Evolutionary conservation across 2,329 filamentous ascomycete species (phyloP).

Genomic region (Diaporthe citrichinensis): DNA sequence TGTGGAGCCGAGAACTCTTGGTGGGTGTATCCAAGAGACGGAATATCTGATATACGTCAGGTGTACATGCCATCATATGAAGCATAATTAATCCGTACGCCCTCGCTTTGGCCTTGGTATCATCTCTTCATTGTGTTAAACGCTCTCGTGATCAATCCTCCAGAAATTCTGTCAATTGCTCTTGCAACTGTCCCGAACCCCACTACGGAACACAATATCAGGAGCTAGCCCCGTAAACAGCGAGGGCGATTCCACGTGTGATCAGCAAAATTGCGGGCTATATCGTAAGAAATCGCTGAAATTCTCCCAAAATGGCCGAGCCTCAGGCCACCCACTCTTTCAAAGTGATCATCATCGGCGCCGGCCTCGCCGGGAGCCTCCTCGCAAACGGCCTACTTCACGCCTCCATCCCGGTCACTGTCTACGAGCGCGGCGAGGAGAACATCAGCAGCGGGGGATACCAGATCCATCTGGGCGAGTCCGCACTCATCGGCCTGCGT

Average conservation of each 20-base stretch:
- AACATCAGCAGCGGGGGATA: slow-evolving; percentile 2
- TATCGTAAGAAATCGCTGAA: neutral
- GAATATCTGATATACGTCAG: no score
- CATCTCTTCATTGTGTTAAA: neutral
- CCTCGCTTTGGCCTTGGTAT: neutral
- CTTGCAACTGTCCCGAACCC: neutral
- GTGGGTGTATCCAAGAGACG: no score
- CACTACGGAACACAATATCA: neutral
- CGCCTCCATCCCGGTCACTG: slow-evolving; percentile 9
- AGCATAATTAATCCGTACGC: neutral
- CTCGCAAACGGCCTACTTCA: slow-evolving; percentile 1
- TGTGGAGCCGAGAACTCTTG: slow-evolving; percentile 3
- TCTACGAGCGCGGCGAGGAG: slow-evolving; percentile 12
- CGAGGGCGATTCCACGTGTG: no score
- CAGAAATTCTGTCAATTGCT: no score
- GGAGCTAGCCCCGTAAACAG: neutral
- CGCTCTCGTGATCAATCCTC: neutral
- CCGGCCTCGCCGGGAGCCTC: neutral
- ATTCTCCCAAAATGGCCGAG: neutral
- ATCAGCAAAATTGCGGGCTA: no score
- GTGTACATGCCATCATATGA: neutral
- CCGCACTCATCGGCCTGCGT: neutral
- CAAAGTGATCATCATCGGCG: slow-evolving; percentile 11
- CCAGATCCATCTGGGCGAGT: slow-evolving; percentile 18
- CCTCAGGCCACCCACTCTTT: neutral